phyloP scores from a whole-genome alignment of 129 eudicot genomes.

The Escallonia herrerae region DNA sequence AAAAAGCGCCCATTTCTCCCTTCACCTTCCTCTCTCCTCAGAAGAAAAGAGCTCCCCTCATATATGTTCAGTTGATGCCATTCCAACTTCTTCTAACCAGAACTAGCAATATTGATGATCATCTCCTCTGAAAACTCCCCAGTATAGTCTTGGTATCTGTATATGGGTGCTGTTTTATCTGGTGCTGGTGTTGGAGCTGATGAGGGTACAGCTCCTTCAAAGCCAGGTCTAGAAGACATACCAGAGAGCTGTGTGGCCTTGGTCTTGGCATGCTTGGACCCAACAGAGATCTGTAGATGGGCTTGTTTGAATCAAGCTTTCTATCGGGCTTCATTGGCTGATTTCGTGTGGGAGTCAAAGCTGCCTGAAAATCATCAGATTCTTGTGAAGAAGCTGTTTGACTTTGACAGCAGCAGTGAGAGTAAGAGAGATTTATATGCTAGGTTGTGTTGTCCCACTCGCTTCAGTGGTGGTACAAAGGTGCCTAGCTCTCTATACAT shows the following conservation, averaged over 20 bases:
- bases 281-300: slow-evolving; percentile 52
- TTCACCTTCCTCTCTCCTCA: neutral
- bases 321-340: slow-evolving; percentile 52
- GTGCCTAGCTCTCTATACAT: slow-evolving; percentile 14
- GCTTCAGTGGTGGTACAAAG: slow-evolving; percentile 52
- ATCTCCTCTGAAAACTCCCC: neutral
- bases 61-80: neutral
- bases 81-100: neutral
- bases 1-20: neutral
- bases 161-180: slow-evolving; percentile 55
- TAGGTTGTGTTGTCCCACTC: slow-evolving; percentile 45
- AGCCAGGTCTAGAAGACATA: slow-evolving; percentile 46
- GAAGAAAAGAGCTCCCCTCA: neutral
- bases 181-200: slow-evolving; percentile 1
- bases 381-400: slow-evolving; percentile 39
- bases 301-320: slow-evolving; percentile 37
- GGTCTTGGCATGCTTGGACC: slow-evolving; percentile 39
- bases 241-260: slow-evolving; percentile 73
- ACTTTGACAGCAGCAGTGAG: slow-evolving; percentile 2
- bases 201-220: neutral
- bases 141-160: neutral
- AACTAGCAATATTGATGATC: neutral
- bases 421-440: slow-evolving; percentile 51
- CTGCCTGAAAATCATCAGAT: slow-evolving; percentile 50
- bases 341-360: slow-evolving; percentile 63